Evolutionary conservation across 768 basidiomycete species (phyloP).

Genomic region (Hygrocybe coccinea): DNA sequence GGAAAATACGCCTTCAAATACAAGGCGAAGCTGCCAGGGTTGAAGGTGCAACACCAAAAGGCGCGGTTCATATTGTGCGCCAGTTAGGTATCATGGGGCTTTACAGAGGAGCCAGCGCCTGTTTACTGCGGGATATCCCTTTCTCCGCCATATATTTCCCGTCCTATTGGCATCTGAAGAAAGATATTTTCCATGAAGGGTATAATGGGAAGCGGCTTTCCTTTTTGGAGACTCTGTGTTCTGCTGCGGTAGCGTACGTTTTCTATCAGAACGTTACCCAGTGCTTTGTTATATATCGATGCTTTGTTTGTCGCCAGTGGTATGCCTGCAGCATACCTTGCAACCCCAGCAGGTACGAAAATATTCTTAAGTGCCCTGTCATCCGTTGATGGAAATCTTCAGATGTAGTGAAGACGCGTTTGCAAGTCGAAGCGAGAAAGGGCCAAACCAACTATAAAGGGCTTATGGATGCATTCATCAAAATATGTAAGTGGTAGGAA

Average conservation of each 20-base stretch:
- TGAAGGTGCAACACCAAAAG: conserved; percentile 75
- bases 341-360: conserved; percentile 76
- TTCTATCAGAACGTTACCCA: conserved; percentile 13
- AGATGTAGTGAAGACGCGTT: conserved; percentile 97
- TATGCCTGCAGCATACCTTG: conserved; percentile 95
- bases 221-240: conserved; percentile 81
- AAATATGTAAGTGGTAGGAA: conserved; percentile 63
- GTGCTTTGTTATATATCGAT: conserved; percentile 27
- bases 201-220: conserved; percentile 90
- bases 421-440: conserved; percentile 88
- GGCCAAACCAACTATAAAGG: conserved; percentile 93
- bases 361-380: conserved; percentile 5
- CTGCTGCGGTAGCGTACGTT: conserved; percentile 79
- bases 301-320: conserved; percentile 60
- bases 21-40: conserved; percentile 91
- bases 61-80: conserved; percentile 88
- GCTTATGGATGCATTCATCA: conserved; percentile 79
- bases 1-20: conserved; percentile 91
- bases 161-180: conserved; percentile 84
- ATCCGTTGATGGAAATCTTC: conserved; percentile 1
- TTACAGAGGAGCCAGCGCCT: conserved; percentile 91
- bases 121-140: conserved; percentile 91
- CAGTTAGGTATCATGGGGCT: conserved; percentile 89
- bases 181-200: conserved; percentile 92
- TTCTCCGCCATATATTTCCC: conserved; percentile 95